Conservation (phyloP, 2,329 filamentous ascomycete species). For the Exophiala spinifera region DNA sequence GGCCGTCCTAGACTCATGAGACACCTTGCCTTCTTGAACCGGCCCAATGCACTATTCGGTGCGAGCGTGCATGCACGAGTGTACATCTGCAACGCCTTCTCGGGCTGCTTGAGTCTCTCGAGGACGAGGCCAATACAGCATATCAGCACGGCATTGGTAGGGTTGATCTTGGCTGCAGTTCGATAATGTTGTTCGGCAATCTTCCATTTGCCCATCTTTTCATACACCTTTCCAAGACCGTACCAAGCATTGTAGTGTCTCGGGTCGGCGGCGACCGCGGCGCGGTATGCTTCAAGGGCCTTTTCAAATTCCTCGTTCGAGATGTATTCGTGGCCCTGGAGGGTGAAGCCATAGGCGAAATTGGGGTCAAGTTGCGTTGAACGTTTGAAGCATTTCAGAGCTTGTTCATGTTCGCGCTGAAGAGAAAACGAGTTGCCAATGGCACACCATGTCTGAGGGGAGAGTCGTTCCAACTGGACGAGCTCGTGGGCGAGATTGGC, state of each 20-base stretch:
- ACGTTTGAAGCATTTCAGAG: slow-evolving; percentile 88
- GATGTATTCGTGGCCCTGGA: slow-evolving; percentile 94
- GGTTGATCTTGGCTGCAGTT: slow-evolving; percentile 83
- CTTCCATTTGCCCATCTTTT: slow-evolving; percentile 85
- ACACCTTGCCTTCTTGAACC: slow-evolving; percentile 89
- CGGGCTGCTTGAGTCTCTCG: slow-evolving; percentile 81
- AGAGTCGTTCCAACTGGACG: slow-evolving; percentile 79
- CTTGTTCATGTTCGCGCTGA: slow-evolving; percentile 88
- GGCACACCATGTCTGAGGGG: slow-evolving; percentile 93
- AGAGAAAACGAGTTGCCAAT: slow-evolving; percentile 93
- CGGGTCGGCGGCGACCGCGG: slow-evolving; percentile 78
- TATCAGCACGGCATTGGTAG: slow-evolving; percentile 86
- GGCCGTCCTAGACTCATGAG: slow-evolving; percentile 71
- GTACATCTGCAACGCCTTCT: slow-evolving; percentile 76
- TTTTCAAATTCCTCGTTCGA: slow-evolving; percentile 97
- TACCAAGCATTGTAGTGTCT: slow-evolving; percentile 99
- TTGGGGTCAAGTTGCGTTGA: slow-evolving; percentile 85
- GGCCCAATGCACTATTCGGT: slow-evolving; percentile 74
- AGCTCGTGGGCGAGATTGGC: slow-evolving; percentile 90
- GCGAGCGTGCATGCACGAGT: slow-evolving; percentile 77
- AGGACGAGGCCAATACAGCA: slow-evolving; percentile 88
- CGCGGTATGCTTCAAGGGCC: slow-evolving; percentile 80
- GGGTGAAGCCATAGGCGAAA: slow-evolving; percentile 92
- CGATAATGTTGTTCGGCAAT: slow-evolving; percentile 90
- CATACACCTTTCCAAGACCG: slow-evolving; percentile 75